Evolutionary conservation across 2,329 filamentous ascomycete species (phyloP).

Genomic region (Lecanicillium sp.): DNA sequence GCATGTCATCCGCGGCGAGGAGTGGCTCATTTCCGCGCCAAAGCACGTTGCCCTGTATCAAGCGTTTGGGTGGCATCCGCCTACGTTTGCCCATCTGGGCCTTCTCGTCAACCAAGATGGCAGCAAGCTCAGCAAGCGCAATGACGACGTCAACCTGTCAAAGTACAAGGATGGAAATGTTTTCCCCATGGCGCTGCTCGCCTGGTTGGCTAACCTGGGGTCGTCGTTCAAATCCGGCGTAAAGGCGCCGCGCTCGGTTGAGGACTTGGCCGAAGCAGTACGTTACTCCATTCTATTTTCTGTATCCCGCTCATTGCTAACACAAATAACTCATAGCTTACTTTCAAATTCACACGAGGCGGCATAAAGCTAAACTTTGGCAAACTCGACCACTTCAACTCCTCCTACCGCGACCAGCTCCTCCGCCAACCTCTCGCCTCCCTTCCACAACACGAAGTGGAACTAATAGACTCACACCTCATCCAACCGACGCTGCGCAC

Average conservation of each 20-base stretch:
- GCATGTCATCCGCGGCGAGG: conserved; percentile 87
- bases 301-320: background rate
- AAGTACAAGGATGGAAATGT: conserved; percentile 40
- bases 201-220: conserved; percentile 72
- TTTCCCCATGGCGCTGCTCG: conserved; percentile 49
- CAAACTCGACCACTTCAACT: conserved; percentile 77
- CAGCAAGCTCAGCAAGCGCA: conserved; percentile 82
- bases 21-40: conserved; percentile 95
- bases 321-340: conserved; percentile 47
- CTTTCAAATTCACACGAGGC: conserved; percentile 82
- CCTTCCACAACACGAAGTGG: conserved; percentile 15
- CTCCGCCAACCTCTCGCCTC: conserved; percentile 17
- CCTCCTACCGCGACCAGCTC: conserved; percentile 44
- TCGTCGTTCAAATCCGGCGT: conserved; percentile 21
- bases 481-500: conserved; percentile 15
- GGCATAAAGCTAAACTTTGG: conserved; percentile 75
- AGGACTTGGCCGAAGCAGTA: conserved; percentile 63
- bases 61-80: conserved; percentile 66
- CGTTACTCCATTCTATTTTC: conserved; percentile 16
- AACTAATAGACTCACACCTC: conserved; percentile 16
- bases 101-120: conserved; percentile 61
- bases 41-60: conserved; percentile 64
- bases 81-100: conserved; percentile 73
- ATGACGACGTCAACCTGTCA: conserved; percentile 42
- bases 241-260: conserved; percentile 39